A percentile compares a stretch with the other conserved stretches of the same genome.
These are phyloP conservation scores for Zalerion maritima DNA, from an alignment of 495 filamentous ascomycete genomes.

Conservation along the genomic window DNA sequence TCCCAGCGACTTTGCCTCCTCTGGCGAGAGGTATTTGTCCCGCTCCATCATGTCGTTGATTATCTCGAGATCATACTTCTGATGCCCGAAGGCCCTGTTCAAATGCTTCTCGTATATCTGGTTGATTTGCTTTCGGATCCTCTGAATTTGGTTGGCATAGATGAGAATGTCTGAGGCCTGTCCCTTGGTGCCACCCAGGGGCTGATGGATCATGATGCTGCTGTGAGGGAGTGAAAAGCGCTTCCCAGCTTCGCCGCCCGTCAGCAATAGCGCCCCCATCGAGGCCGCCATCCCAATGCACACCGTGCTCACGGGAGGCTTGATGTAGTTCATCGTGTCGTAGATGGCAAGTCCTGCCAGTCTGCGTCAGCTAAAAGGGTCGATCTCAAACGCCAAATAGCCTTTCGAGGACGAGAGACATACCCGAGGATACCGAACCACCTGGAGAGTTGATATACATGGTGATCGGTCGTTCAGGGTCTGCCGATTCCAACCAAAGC, in stretches of 20 bases:
- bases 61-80: slow-evolving; percentile 50
- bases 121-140: slow-evolving; percentile 74
- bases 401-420: neutral
- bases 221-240: slow-evolving; percentile 82
- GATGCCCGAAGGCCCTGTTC: slow-evolving; percentile 50
- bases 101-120: slow-evolving; percentile 78
- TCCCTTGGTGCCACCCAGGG: slow-evolving; percentile 77
- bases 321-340: slow-evolving; percentile 97
- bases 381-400: neutral
- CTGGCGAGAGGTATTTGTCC: slow-evolving; percentile 82
- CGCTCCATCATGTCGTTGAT: slow-evolving; percentile 92
- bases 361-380: neutral
- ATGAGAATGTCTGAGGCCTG: slow-evolving; percentile 90
- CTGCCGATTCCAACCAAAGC: slow-evolving; percentile 94
- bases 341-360: slow-evolving; percentile 74
- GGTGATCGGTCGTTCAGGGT: slow-evolving; percentile 82
- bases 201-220: slow-evolving; percentile 94
- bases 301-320: slow-evolving; percentile 79
- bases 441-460: slow-evolving; percentile 97
- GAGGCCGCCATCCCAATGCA: slow-evolving; percentile 89
- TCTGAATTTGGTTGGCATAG: slow-evolving; percentile 90
- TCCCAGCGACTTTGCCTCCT: slow-evolving; percentile 77
- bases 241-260: slow-evolving; percentile 73
- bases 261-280: slow-evolving; percentile 83
- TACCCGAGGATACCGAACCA: slow-evolving; percentile 79